Evolutionary conservation across 2,329 filamentous ascomycete species (phyloP).

Genomic region (Penicillium griseofulvum): DNA sequence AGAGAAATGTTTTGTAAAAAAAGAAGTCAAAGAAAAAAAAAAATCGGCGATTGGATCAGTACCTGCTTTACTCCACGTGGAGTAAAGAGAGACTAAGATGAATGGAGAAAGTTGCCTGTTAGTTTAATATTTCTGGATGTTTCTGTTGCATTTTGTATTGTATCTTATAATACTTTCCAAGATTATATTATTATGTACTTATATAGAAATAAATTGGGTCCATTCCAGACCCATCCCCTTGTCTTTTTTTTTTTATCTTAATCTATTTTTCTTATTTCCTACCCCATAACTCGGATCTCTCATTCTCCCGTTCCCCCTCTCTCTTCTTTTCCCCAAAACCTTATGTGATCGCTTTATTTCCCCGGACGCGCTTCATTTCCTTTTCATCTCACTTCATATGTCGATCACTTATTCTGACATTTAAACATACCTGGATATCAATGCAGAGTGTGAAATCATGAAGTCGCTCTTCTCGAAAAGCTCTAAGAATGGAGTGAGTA

Average conservation of each 20-base stretch:
- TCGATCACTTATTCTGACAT: not conserved
- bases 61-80: conserved; percentile 28
- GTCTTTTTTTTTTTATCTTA: conserved; percentile 9
- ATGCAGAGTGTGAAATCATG: conserved; percentile 33
- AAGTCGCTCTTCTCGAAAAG: conserved; percentile 45
- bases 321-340: conserved; percentile 17
- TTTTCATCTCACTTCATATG: not conserved
- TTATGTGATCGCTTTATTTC: conserved; percentile 12
- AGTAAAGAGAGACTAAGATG: conserved; percentile 11
- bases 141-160: conserved; percentile 1
- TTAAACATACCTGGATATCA: conserved; percentile 8
- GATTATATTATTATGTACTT: too few relatives aligned
- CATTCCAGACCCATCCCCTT: not conserved
- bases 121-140: conserved; percentile 6
- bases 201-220: conserved; percentile 4
- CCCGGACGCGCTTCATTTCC: conserved; percentile 4
- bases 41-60: conserved; percentile 18
- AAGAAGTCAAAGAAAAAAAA: not conserved
- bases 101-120: not conserved
- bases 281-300: conserved; percentile 2
- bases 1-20: too few relatives aligned
- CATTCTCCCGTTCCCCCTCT: conserved; percentile 17
- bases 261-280: not conserved
- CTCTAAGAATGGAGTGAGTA: conserved; percentile 40
- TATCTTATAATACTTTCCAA: too few relatives aligned